Base-by-base conservation (phyloP, 768 basidiomycete genomes). In the Pleurotus salmoneostramineus region DNA sequence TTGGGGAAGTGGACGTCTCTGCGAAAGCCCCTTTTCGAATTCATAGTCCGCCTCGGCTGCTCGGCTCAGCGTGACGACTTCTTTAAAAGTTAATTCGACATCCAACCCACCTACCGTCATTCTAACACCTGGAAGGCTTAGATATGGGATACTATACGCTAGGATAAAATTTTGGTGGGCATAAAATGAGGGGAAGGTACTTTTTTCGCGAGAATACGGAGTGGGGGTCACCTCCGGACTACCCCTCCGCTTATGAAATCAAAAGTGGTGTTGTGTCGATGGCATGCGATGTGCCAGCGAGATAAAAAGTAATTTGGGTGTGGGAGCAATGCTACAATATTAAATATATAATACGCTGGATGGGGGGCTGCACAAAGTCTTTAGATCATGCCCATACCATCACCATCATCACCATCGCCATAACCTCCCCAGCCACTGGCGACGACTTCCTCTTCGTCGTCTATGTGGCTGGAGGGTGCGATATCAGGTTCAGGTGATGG, bases 401-500 rank as follows among this genome's bases (percentile, higher is more conserved):
- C 86, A 46, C 83, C 85, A 65, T 90, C 86, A 62, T 83, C 88
- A 56, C 82, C 87, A 51, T 85, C 83, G 43, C 77, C 83, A 27
- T 80, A 81, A 54, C 77, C 84, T n/a, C 88, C 89, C 88, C 89
- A 90, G 21, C 88, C 87, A 63, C 80, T 85, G 3, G 83, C 83
- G 4, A 83, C 76, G 5, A 80, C 65, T 66, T 85, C 88, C 65
- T 88, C 88, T 59, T 88, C 88, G 36, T 78, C 70, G 32, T 68
- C 68, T 32, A 66, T 58, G 36, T 66, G 75, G 45, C 70, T 72
- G 12, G 75, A 74, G 27, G 68, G 70, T 10, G 59, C 59, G 48
- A 63, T 58, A 46, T 68, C 60, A 21, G 72, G 62, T 32, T 63
- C 69, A 60, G 71, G 63, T 42, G 65, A 63, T 50, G 60, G 64